A percentile compares a stretch with the other conserved stretches of the same genome.
Evolutionary conservation across 2,329 filamentous ascomycete species (phyloP).

Genomic region (Colletotrichum magnum): DNA sequence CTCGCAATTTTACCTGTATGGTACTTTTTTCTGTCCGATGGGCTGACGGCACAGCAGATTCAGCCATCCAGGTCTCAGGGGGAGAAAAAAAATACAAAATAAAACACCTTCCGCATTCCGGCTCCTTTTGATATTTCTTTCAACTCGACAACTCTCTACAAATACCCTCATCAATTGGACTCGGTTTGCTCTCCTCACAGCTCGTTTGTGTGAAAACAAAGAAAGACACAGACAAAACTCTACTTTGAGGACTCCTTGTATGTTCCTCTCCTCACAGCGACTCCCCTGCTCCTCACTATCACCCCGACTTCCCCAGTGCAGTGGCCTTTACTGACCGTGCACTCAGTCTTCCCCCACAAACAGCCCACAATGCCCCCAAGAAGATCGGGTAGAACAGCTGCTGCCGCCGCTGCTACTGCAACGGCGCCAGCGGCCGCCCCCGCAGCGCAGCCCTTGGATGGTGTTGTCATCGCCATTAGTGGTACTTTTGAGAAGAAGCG

Average conservation of each 20-base stretch:
- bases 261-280: neutral
- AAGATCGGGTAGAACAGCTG: slow-evolving; percentile 33
- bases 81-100: slow-evolving; percentile 13
- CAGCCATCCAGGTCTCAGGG: neutral
- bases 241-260: no score
- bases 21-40: neutral
- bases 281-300: neutral
- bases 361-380: slow-evolving; percentile 36
- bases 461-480: slow-evolving; percentile 68
- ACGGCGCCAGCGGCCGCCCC: slow-evolving; percentile 14
- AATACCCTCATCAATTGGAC: neutral
- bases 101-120: neutral
- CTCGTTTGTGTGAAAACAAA: no score
- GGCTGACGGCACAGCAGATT: neutral
- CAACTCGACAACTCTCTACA: neutral
- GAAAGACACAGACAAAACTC: no score
- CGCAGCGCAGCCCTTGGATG: slow-evolving; percentile 56
- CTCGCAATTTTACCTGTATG: slow-evolving; percentile 12
- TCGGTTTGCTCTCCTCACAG: neutral
- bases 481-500: slow-evolving; percentile 72
- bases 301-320: no score
- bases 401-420: slow-evolving; percentile 8
- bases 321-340: no score
- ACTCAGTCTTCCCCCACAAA: slow-evolving; percentile 2
- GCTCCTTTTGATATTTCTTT: neutral